Percentiles rank a stretch among this genome's conserved stretches.
phyloP scores from a whole-genome alignment of 225 moss, liverwort and hornwort genomes.

The Marchantia polymorpha region DNA sequence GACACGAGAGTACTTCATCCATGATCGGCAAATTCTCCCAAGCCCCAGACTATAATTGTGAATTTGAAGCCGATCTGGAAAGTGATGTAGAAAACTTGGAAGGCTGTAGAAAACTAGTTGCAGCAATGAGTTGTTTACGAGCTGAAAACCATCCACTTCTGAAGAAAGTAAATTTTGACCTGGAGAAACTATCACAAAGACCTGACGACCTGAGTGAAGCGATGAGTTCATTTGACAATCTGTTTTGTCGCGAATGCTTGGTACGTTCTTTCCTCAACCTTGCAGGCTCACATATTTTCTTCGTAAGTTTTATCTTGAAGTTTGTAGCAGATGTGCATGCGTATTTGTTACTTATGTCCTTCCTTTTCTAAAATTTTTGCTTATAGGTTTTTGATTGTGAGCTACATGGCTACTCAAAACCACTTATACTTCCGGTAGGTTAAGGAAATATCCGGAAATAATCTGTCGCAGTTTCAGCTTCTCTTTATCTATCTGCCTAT shows the following conservation, averaged over 20 bases:
- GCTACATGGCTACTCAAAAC: neutral
- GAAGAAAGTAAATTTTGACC: neutral
- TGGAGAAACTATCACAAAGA: neutral
- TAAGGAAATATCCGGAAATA: too few species aligned
- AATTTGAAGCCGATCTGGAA: neutral
- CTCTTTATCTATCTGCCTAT: too few species aligned
- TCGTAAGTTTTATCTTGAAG: neutral
- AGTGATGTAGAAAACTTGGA: neutral
- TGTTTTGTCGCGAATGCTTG: conserved; percentile 45
- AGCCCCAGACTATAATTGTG: neutral
- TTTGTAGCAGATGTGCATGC: too few species aligned
- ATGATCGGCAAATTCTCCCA: neutral
- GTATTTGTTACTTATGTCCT: neutral
- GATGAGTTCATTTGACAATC: conserved; percentile 32
- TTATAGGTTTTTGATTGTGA: conserved; percentile 4
- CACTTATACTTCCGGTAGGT: neutral
- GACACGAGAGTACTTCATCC: neutral
- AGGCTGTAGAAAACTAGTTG: neutral
- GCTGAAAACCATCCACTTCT: neutral
- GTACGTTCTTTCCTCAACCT: neutral
- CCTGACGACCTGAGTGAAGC: conserved; percentile 7
- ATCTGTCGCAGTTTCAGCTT: too few species aligned
- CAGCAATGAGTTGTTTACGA: neutral
- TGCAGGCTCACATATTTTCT: neutral
- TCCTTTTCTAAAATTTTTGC: neutral